Evolutionary conservation across 2,329 filamentous ascomycete species (phyloP), one percentile per base, ranked within the genome.

Genomic region (Aureobasidium musti): DNA sequence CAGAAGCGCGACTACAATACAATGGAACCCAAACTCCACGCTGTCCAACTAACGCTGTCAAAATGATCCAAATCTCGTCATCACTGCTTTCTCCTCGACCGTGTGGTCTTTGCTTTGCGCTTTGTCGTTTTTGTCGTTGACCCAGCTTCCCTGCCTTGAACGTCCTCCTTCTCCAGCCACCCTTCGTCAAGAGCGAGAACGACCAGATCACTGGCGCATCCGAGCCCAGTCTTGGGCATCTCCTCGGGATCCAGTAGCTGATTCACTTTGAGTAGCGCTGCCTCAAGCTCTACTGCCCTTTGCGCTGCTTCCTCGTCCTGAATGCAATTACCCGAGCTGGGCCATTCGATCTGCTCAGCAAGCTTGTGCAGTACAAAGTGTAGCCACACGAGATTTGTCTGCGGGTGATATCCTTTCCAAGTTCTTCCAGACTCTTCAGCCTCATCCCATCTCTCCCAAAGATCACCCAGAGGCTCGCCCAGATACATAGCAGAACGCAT

Each of bases 311-410:
- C 28, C 14, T 28, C 26, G 19, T 67, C 53, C 19, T 43, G 41
- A 37, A 45, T 56, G 35, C 11, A 69, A 17, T 49, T 45, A 57
- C 28, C 71, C 57, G 57, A 41, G 52, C 66, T 67, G 35, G 66
- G 59, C 66, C 19, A 49, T 21, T 3, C 70, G 39, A 6, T 67
- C 63, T 80, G 75, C 52, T 76, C 72, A 28, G 88, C 74, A 0
- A 89, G 78, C 69, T 83, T 83, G 67, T 82, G 80, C 14, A 89
- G 79, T 5, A 89, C 75, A 72, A 87, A 87, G 59, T 86, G 82
- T 26, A 87, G 75, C 87, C 87, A 89, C 17, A 88, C 78, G 17
- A 88, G 78, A 70, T 89, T 89, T 2, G 87, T 88, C 65, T 81
- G 79, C 2, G 87, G 86, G 45, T 83, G 80, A 73, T 84, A 89